Percentiles rank a stretch among this genome's conserved stretches.
Conservation (phyloP, 352 stramenopile species). For the Pythium aristosporum region DNA sequence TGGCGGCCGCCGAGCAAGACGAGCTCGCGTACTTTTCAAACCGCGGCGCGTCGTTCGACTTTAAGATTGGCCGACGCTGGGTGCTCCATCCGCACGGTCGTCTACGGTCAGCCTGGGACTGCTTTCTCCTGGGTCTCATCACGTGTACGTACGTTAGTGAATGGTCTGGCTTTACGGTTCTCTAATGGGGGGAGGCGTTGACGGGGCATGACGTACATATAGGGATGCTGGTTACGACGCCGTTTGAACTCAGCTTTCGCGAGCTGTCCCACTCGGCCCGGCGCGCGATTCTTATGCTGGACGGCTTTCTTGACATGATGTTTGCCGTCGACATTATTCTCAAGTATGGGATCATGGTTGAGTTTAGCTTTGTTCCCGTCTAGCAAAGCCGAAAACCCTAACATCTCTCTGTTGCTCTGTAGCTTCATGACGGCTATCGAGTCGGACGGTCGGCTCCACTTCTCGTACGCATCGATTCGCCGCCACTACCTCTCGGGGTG, state of each 20-base stretch:
- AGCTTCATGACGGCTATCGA: conserved; percentile 81
- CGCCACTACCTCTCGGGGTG: conserved; percentile 50
- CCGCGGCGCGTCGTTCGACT: conserved; percentile 38
- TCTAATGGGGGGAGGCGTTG: too few relatives aligned
- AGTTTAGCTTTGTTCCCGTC: too few relatives aligned
- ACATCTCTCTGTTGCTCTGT: neutral
- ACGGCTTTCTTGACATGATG: conserved; percentile 63
- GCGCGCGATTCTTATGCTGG: conserved; percentile 43
- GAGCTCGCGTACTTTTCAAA: conserved; percentile 71
- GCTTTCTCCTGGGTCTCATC: conserved; percentile 48
- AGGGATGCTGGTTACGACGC: conserved; percentile 64
- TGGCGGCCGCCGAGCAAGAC: conserved; percentile 45
- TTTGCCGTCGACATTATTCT: conserved; percentile 71
- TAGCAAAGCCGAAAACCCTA: too few relatives aligned
- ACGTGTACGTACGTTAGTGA: conserved; percentile 43
- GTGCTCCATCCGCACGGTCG: conserved; percentile 70
- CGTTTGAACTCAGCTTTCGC: conserved; percentile 71
- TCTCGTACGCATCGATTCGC: conserved; percentile 53
- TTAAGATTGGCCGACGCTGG: conserved; percentile 43
- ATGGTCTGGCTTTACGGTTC: too few relatives aligned
- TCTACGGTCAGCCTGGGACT: conserved; percentile 58
- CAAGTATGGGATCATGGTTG: conserved; percentile 33
- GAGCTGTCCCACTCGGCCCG: conserved; percentile 35
- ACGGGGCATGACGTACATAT: neutral
- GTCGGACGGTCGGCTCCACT: conserved; percentile 69